phyloP scores from a whole-genome alignment of 345 rosid species.

The Melastoma malabathricum region DNA sequence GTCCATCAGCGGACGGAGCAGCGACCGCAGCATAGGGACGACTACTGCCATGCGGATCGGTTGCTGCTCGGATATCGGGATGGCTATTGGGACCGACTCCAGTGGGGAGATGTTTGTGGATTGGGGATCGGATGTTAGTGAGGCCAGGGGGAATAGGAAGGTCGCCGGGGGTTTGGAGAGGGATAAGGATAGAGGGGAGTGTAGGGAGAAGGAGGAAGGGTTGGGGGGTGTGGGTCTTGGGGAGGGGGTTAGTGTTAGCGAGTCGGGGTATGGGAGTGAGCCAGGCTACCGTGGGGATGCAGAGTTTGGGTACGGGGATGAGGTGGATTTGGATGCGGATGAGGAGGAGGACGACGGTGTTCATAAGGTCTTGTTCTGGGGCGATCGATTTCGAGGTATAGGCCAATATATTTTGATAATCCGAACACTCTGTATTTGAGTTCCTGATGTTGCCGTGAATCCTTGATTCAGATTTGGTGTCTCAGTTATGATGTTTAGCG shows the following conservation, averaged over 20 bases:
- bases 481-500: no score
- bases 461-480: no score
- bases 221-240: constrained; percentile 23
- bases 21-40: constrained; percentile 72
- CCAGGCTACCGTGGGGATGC: constrained; percentile 96
- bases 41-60: background rate
- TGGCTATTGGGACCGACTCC: constrained; percentile 84
- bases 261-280: constrained; percentile 93
- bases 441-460: background rate
- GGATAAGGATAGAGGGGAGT: constrained; percentile 28
- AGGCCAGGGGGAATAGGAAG: constrained; percentile 31
- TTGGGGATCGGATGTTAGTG: constrained; percentile 90
- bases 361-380: constrained; percentile 63
- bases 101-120: constrained; percentile 85
- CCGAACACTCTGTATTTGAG: background rate
- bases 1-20: constrained; percentile 83
- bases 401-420: background rate
- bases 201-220: constrained; percentile 30
- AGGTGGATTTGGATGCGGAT: constrained; percentile 25
- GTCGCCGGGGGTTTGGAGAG: constrained; percentile 21
- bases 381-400: constrained; percentile 47
- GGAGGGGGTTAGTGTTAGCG: constrained; percentile 50
- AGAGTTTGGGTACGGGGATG: constrained; percentile 91
- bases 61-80: constrained; percentile 53
- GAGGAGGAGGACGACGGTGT: constrained; percentile 83